These are phyloP conservation scores for Leishmania aethiopica DNA, from an alignment of 208 protist species.

Conservation along the genomic window DNA sequence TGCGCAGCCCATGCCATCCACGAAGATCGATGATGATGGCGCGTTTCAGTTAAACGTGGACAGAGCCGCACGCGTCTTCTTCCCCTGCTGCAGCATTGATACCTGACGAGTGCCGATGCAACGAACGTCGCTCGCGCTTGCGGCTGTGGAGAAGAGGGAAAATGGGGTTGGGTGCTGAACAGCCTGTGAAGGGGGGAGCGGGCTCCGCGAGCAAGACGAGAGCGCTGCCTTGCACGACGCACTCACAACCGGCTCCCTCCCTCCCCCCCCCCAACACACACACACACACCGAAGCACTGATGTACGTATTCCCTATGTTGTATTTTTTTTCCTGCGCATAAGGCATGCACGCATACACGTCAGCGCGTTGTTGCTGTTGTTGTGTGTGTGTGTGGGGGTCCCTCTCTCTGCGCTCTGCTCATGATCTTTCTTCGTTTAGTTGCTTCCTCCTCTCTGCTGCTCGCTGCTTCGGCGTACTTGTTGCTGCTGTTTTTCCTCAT, in stretches of 20 bases:
- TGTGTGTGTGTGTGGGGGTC: no score
- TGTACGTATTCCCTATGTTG: not conserved
- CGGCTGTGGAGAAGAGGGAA: not conserved
- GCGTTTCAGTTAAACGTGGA: constrained; percentile 12
- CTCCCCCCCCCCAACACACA: no score
- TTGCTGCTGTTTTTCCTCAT: no score
- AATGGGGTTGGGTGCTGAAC: not conserved
- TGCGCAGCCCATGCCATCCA: not conserved
- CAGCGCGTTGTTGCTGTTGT: no score
- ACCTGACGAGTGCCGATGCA: not conserved
- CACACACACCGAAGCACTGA: not conserved
- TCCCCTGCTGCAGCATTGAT: constrained; percentile 30
- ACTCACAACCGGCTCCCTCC: not conserved
- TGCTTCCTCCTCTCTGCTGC: no score
- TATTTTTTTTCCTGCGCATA: not conserved
- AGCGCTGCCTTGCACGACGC: not conserved
- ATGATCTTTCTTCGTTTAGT: no score
- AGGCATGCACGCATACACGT: not conserved
- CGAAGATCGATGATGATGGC: not conserved
- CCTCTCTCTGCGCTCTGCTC: no score
- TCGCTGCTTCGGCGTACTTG: no score
- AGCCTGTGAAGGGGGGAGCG: not conserved
- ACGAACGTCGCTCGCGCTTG: not conserved
- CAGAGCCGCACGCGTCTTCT: constrained; percentile 16
- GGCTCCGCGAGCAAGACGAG: no score